phyloP scores from a whole-genome alignment of 768 basidiomycete genomes.

The Trametes villosa region DNA sequence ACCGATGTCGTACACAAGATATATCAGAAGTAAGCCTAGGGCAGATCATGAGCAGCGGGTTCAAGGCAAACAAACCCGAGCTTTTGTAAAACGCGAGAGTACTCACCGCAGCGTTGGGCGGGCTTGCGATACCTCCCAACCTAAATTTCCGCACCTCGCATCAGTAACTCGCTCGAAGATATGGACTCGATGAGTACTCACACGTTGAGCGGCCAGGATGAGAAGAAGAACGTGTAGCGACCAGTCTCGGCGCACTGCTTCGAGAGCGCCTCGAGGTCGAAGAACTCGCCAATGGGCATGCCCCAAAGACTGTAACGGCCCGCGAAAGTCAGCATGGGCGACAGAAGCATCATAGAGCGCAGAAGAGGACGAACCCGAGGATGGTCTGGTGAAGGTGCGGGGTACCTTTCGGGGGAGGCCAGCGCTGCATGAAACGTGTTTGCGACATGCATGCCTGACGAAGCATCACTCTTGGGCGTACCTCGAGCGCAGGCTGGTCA shows the following conservation, averaged over 20 bases:
- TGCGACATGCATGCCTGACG: background rate
- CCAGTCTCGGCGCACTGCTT: slow-evolving; percentile 57
- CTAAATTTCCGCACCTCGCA: slow-evolving; percentile 34
- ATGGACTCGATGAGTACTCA: slow-evolving; percentile 37
- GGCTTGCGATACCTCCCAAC: slow-evolving; percentile 70
- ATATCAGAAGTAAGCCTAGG: slow-evolving; percentile 32
- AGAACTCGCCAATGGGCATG: slow-evolving; percentile 80
- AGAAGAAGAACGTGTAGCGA: slow-evolving; percentile 76
- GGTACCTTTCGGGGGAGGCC: slow-evolving; percentile 52
- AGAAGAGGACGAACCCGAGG: slow-evolving; percentile 8
- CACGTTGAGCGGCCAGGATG: slow-evolving; percentile 78
- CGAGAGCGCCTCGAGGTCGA: slow-evolving; percentile 69
- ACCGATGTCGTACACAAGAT: background rate
- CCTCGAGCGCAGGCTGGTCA: slow-evolving; percentile 70
- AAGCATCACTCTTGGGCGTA: slow-evolving; percentile 20
- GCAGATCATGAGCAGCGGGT: background rate
- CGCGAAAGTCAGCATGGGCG: background rate
- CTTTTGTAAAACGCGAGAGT: background rate
- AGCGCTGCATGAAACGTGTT: slow-evolving; percentile 44
- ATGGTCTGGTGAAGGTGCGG: slow-evolving; percentile 29
- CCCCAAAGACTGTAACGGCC: slow-evolving; percentile 57
- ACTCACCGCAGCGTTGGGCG: slow-evolving; percentile 71
- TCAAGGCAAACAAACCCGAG: background rate
- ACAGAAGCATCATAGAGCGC: no score
- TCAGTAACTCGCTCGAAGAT: slow-evolving; percentile 10